Evolutionary conservation across 768 basidiomycete genomes (phyloP).

Genomic region (Mycena alexandri): DNA sequence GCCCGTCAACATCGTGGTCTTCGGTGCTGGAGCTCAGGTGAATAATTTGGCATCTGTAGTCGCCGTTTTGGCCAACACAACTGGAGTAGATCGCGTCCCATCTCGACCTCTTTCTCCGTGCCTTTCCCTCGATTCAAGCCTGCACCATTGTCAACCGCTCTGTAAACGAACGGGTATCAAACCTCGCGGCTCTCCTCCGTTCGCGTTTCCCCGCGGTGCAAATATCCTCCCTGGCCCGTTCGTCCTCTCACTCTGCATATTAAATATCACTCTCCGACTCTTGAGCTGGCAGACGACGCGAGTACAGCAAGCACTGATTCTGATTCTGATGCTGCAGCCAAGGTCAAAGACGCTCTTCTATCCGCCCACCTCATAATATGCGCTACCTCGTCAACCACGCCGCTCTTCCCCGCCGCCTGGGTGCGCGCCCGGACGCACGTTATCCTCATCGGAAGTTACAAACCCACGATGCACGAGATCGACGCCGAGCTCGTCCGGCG

Average conservation of each 20-base stretch:
- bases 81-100: slow-evolving; percentile 71
- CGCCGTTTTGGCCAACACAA: neutral
- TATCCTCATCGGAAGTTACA: slow-evolving; percentile 87
- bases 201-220: slow-evolving; percentile 43
- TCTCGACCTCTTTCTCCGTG: slow-evolving; percentile 68
- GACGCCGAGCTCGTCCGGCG: slow-evolving; percentile 68
- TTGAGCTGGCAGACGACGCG: slow-evolving; percentile 21
- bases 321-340: neutral
- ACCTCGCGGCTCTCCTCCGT: slow-evolving; percentile 49
- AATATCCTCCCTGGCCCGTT: slow-evolving; percentile 23
- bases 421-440: slow-evolving; percentile 75
- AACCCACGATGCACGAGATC: slow-evolving; percentile 84
- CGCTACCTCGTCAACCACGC: slow-evolving; percentile 77
- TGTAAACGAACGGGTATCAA: slow-evolving; percentile 58
- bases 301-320: slow-evolving; percentile 20
- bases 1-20: slow-evolving; percentile 66
- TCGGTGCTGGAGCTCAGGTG: slow-evolving; percentile 83
- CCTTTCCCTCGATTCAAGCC: slow-evolving; percentile 64
- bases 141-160: slow-evolving; percentile 78
- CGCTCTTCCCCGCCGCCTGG: slow-evolving; percentile 79
- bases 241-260: slow-evolving; percentile 42
- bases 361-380: slow-evolving; percentile 74
- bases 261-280: slow-evolving; percentile 26
- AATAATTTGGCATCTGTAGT: neutral
- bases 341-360: slow-evolving; percentile 49